A percentile compares a stretch with the other conserved stretches of the same genome.
These are phyloP conservation scores for Zea mays DNA, from an alignment of 176 grass and related monocot genomes.

Conservation along the genomic window DNA sequence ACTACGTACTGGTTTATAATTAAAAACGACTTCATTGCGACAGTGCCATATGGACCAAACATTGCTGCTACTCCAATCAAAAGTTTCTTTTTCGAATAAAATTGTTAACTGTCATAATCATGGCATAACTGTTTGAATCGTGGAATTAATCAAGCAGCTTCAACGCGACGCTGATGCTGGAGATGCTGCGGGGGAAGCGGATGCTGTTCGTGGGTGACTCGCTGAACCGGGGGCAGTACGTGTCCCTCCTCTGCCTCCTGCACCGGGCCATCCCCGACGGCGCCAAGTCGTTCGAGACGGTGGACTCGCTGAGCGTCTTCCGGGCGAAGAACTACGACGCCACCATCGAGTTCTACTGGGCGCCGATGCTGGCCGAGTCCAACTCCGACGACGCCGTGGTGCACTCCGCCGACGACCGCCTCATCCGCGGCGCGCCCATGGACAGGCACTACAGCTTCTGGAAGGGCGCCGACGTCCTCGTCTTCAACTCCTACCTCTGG, in stretches of 20 bases:
- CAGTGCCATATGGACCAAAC: too few species aligned
- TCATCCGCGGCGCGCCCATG: conserved; percentile 60
- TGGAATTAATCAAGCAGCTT: conserved; percentile 36
- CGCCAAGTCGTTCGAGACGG: conserved; percentile 56
- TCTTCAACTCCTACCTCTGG: conserved; percentile 79
- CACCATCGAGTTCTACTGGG: conserved; percentile 76
- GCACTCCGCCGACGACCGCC: conserved; percentile 39
- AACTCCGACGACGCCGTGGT: conserved; percentile 52
- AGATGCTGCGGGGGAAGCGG: conserved; percentile 67
- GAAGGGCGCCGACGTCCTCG: conserved; percentile 63
- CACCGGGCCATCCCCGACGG: conserved; percentile 54
- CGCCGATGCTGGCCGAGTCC: conserved; percentile 62
- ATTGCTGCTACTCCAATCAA: too few species aligned
- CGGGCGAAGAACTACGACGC: conserved; percentile 58
- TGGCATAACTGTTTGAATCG: too few species aligned
- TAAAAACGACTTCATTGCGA: too few species aligned
- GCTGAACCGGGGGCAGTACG: conserved; percentile 64
- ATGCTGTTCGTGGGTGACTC: conserved; percentile 73
- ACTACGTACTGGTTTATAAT: too few species aligned
- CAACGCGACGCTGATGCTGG: conserved; percentile 67
- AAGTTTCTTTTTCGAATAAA: too few species aligned
- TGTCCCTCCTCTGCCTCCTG: conserved; percentile 62
- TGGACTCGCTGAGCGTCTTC: conserved; percentile 57
- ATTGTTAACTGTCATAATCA: too few species aligned
- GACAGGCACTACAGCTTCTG: conserved; percentile 49